Evolutionary conservation across 2,329 filamentous ascomycete genomes (phyloP).

Genomic region (Penicillium sp.): DNA sequence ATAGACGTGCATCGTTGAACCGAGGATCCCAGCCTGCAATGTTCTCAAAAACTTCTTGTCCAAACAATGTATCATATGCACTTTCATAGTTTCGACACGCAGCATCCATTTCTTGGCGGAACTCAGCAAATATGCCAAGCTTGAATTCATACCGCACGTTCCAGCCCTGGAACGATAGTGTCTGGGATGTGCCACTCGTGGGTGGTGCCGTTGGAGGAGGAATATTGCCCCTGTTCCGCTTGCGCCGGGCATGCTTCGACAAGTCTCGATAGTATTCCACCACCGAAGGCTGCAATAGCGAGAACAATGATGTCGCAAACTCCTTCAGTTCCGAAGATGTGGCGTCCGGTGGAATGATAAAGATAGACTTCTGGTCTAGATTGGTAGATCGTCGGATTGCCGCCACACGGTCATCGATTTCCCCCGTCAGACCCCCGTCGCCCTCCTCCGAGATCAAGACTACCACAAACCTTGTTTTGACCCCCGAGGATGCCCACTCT

Average conservation of each 20-base stretch:
- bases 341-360: constrained; percentile 75
- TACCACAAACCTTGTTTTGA: constrained; percentile 75
- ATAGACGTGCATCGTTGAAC: constrained; percentile 88
- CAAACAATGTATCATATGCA: constrained; percentile 80
- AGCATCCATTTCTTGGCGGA: constrained; percentile 86
- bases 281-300: constrained; percentile 69
- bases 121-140: constrained; percentile 84
- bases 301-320: constrained; percentile 72
- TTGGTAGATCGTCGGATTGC: constrained; percentile 77
- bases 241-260: constrained; percentile 87
- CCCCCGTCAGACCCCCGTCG: constrained; percentile 58
- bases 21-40: constrained; percentile 87
- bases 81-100: constrained; percentile 83
- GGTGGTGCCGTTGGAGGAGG: constrained; percentile 81
- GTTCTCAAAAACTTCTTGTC: constrained; percentile 79
- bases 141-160: constrained; percentile 95
- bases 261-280: constrained; percentile 93
- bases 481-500: constrained; percentile 59
- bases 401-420: constrained; percentile 73
- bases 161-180: constrained; percentile 83
- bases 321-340: constrained; percentile 70
- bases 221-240: constrained; percentile 74
- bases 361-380: constrained; percentile 80
- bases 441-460: constrained; percentile 76
- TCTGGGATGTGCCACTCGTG: constrained; percentile 80